Conservation (phyloP, 2,329 filamentous ascomycete genomes). For the Sporothrix humicola region DNA sequence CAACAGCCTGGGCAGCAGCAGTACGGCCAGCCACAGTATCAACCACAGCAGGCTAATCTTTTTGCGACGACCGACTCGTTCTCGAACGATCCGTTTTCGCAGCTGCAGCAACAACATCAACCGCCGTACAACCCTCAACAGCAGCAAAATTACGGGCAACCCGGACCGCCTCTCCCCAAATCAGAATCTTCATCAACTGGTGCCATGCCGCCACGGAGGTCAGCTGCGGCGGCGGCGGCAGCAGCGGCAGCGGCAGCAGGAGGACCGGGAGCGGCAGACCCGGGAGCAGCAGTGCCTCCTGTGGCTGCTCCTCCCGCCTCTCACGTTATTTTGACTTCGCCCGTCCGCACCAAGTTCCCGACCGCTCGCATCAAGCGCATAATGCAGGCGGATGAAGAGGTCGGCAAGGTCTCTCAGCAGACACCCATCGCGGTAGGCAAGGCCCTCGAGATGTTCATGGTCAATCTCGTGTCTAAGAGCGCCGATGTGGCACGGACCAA, state of each 20-base stretch:
- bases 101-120: slow-evolving; percentile 30
- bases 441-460: slow-evolving; percentile 97
- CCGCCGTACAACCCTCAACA: slow-evolving; percentile 1
- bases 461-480: slow-evolving; percentile 86
- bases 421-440: slow-evolving; percentile 96
- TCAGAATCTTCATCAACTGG: background rate
- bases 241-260: background rate
- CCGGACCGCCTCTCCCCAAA: slow-evolving; percentile 4
- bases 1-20: slow-evolving; percentile 35
- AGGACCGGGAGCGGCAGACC: background rate
- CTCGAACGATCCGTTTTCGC: slow-evolving; percentile 33
- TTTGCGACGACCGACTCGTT: slow-evolving; percentile 24
- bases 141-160: slow-evolving; percentile 5
- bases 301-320: slow-evolving; percentile 22
- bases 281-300: slow-evolving; percentile 14
- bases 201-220: slow-evolving; percentile 37
- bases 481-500: slow-evolving; percentile 82
- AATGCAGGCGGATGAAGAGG: slow-evolving; percentile 98
- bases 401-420: slow-evolving; percentile 97
- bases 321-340: slow-evolving; percentile 60
- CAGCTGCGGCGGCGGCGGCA: slow-evolving; percentile 25
- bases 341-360: slow-evolving; percentile 94
- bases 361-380: slow-evolving; percentile 98
- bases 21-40: slow-evolving; percentile 38
- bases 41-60: slow-evolving; percentile 41